These are phyloP conservation scores for Arthrobotrys entomopaga DNA, from an alignment of 2,329 filamentous ascomycete species.

Conservation along the genomic window DNA sequence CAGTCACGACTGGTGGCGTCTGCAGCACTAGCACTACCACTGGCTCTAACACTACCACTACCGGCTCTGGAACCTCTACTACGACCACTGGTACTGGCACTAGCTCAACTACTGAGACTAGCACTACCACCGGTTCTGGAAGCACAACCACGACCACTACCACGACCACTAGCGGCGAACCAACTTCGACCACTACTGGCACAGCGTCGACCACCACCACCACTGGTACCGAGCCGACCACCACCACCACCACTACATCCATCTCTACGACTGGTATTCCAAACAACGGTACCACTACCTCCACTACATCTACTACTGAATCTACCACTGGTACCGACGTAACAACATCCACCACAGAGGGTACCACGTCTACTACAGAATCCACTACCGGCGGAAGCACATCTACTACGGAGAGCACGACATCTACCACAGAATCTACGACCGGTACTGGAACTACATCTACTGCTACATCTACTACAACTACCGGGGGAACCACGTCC, in stretches of 20 bases:
- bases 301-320: not conserved
- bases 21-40: slow-evolving; percentile 3
- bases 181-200: not conserved
- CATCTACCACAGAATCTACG: slow-evolving; percentile 4
- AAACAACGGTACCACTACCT: not conserved
- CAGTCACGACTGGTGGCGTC: not conserved
- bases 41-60: too few relatives aligned
- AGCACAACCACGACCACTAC: not conserved
- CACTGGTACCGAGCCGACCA: not conserved
- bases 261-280: not conserved
- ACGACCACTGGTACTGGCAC: too few relatives aligned
- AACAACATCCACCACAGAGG: not conserved
- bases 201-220: not conserved
- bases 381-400: not conserved
- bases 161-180: not conserved
- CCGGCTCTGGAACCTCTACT: too few relatives aligned
- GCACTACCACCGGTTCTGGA: not conserved
- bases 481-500: not conserved
- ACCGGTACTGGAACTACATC: not conserved
- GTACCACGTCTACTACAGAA: not conserved
- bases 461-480: not conserved
- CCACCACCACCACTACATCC: not conserved
- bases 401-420: not conserved
- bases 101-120: too few relatives aligned
- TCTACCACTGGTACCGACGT: not conserved